These are phyloP conservation scores for Penicillium verhagenii DNA, from an alignment of 495 filamentous ascomycete species.

Conservation along the genomic window DNA sequence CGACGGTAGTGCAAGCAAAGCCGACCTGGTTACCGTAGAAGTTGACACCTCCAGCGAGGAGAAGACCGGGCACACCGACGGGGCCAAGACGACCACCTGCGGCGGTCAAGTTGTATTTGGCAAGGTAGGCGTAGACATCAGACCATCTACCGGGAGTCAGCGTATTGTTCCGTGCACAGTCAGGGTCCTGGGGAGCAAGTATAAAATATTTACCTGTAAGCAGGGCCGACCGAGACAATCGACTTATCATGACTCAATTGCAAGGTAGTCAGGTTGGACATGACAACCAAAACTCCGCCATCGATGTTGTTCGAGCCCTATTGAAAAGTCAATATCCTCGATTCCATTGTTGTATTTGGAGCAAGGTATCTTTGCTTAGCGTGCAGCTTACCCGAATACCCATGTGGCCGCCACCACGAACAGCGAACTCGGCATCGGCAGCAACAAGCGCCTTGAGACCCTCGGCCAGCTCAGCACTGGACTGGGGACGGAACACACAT, in stretches of 20 bases:
- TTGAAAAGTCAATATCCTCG: not conserved
- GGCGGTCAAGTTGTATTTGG: slow-evolving; percentile 41
- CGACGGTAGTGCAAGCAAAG: slow-evolving; percentile 50
- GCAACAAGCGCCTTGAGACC: slow-evolving; percentile 28
- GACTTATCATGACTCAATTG: slow-evolving; percentile 28
- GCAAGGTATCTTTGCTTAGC: not conserved
- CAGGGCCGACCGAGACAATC: slow-evolving; percentile 28
- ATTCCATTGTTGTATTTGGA: too few relatives aligned
- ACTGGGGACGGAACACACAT: slow-evolving; percentile 36
- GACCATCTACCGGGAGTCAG: slow-evolving; percentile 44
- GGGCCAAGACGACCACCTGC: slow-evolving; percentile 55
- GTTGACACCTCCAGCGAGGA: slow-evolving; percentile 54
- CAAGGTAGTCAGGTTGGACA: slow-evolving; percentile 46
- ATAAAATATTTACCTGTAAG: slow-evolving; percentile 21
- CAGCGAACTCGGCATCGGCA: slow-evolving; percentile 37
- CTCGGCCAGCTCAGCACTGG: slow-evolving; percentile 19
- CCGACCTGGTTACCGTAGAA: slow-evolving; percentile 48
- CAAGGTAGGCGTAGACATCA: slow-evolving; percentile 52
- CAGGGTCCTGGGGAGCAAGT: not conserved
- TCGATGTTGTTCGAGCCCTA: slow-evolving; percentile 45
- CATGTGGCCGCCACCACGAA: slow-evolving; percentile 42
- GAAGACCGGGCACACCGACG: slow-evolving; percentile 50
- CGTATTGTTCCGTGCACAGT: slow-evolving; percentile 8
- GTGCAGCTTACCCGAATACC: slow-evolving; percentile 36
- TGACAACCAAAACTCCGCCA: slow-evolving; percentile 57